Conservation (phyloP, 805 yeast species). For the Yarrowia sp. region DNA sequence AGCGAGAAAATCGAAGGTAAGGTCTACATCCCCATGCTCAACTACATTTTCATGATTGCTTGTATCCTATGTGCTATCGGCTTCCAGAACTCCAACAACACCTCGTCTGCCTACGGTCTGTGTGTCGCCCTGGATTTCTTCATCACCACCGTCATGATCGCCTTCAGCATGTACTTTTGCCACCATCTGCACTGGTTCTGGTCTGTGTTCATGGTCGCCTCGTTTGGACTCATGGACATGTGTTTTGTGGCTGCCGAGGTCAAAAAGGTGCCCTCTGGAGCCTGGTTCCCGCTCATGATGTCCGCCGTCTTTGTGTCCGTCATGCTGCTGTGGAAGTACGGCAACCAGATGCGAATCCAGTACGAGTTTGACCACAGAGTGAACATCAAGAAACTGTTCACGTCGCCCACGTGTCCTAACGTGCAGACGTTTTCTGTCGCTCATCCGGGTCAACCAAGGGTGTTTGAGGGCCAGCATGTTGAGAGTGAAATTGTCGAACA, state of each 20-base stretch:
- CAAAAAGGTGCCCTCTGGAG: slow-evolving; percentile 63
- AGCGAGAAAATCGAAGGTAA: slow-evolving; percentile 57
- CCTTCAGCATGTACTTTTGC: slow-evolving; percentile 57
- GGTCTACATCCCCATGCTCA: slow-evolving; percentile 61
- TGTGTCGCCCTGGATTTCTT: slow-evolving; percentile 64
- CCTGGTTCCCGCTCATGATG: slow-evolving; percentile 61
- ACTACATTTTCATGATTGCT: slow-evolving; percentile 59
- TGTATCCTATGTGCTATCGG: slow-evolving; percentile 61
- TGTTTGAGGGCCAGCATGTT: not conserved
- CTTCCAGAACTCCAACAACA: slow-evolving; percentile 52
- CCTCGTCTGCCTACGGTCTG: slow-evolving; percentile 64
- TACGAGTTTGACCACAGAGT: slow-evolving; percentile 34
- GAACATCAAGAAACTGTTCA: slow-evolving; percentile 27
- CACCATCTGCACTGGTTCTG: slow-evolving; percentile 52
- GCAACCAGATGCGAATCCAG: slow-evolving; percentile 16
- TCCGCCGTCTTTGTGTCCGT: slow-evolving; percentile 35
- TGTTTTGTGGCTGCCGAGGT: slow-evolving; percentile 58
- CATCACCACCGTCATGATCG: slow-evolving; percentile 58
- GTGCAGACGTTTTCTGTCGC: slow-evolving; percentile 22
- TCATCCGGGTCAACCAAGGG: not conserved
- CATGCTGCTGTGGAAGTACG: slow-evolving; percentile 36
- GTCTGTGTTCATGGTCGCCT: slow-evolving; percentile 50
- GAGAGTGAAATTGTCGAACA: slow-evolving; percentile 25
- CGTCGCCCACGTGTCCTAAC: slow-evolving; percentile 4
- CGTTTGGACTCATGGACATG: slow-evolving; percentile 59